A percentile compares a stretch with the other conserved stretches of the same genome.
Conservation (phyloP, 1,284 basidiomycete genomes). For the Papiliotrema terrestris region DNA sequence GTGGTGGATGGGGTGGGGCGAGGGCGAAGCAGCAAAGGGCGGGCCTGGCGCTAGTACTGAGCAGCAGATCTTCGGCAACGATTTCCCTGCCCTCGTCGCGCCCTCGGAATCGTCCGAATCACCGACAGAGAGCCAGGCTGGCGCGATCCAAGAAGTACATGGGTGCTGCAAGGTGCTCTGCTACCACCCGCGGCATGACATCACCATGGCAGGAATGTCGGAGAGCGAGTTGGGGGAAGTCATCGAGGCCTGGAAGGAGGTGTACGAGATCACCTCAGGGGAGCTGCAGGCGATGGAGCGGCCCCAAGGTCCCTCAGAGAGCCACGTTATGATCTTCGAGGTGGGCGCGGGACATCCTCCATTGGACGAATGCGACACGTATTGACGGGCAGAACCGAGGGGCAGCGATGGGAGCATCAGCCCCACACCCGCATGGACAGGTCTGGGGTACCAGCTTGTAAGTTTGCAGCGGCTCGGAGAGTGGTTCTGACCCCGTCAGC, state of each 20-base stretch:
- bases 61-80: slow-evolving; percentile 65
- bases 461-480: neutral
- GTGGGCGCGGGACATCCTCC: slow-evolving; percentile 54
- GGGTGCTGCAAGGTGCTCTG: slow-evolving; percentile 87
- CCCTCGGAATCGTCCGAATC: neutral
- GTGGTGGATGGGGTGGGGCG: too few species aligned
- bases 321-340: slow-evolving; percentile 87
- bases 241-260: slow-evolving; percentile 70
- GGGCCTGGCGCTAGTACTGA: slow-evolving; percentile 1
- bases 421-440: slow-evolving; percentile 94
- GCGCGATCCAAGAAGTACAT: slow-evolving; percentile 59
- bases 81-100: slow-evolving; percentile 77
- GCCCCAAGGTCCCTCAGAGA: slow-evolving; percentile 50
- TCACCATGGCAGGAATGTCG: slow-evolving; percentile 76
- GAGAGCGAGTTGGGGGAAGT: slow-evolving; percentile 64
- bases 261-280: slow-evolving; percentile 57
- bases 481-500: neutral
- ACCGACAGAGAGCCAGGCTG: too few species aligned
- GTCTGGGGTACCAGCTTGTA: slow-evolving; percentile 72
- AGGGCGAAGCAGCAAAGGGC: too few species aligned
- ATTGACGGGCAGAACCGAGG: slow-evolving; percentile 75
- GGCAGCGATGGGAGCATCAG: slow-evolving; percentile 92
- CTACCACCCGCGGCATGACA: slow-evolving; percentile 84
- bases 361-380: neutral
- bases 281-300: slow-evolving; percentile 7